These are phyloP conservation scores for Stephania cephalantha DNA, from an alignment of 164 flowering plant genomes.

Conservation along the genomic window DNA sequence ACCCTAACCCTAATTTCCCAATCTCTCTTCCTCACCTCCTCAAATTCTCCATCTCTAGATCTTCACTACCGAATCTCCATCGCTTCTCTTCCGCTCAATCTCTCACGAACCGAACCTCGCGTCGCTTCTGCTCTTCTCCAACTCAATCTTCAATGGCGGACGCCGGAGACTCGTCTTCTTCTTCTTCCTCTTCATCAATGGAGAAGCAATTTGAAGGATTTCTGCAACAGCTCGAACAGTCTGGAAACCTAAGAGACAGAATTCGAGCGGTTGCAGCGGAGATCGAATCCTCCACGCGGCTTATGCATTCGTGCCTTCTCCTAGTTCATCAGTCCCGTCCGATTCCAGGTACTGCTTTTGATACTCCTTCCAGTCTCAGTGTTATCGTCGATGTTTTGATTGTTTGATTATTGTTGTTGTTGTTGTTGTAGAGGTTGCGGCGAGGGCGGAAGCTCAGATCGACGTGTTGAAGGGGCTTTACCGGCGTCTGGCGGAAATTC, in stretches of 20 bases:
- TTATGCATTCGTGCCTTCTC: conserved; percentile 66
- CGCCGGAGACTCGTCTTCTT: conserved; percentile 2
- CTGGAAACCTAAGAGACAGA: conserved; percentile 59
- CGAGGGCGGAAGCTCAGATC: conserved; percentile 57
- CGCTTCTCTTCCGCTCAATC: neutral
- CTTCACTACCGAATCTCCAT: neutral
- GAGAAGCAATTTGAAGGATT: conserved; percentile 76
- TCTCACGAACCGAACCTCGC: neutral
- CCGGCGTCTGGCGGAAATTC: conserved; percentile 49
- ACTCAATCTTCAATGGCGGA: conserved; percentile 30
- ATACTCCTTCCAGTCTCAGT: neutral
- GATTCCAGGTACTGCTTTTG: conserved; percentile 42
- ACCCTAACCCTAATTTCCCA: conserved; percentile 30
- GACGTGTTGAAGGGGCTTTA: conserved; percentile 44
- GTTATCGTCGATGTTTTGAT: too few species aligned
- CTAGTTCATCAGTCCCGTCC: conserved; percentile 86
- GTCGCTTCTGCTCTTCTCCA: conserved; percentile 4
- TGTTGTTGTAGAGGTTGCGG: conserved; percentile 52
- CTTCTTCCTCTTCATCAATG: conserved; percentile 26
- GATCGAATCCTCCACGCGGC: conserved; percentile 60
- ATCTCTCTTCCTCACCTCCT: neutral
- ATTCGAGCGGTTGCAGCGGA: conserved; percentile 55
- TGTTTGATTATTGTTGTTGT: neutral
- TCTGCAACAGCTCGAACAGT: conserved; percentile 55
- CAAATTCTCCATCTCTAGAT: neutral